Evolutionary conservation across 331 rosid genomes (phyloP), one percentile per base, ranked within the genome.

Genomic region (Ulmus americana): DNA sequence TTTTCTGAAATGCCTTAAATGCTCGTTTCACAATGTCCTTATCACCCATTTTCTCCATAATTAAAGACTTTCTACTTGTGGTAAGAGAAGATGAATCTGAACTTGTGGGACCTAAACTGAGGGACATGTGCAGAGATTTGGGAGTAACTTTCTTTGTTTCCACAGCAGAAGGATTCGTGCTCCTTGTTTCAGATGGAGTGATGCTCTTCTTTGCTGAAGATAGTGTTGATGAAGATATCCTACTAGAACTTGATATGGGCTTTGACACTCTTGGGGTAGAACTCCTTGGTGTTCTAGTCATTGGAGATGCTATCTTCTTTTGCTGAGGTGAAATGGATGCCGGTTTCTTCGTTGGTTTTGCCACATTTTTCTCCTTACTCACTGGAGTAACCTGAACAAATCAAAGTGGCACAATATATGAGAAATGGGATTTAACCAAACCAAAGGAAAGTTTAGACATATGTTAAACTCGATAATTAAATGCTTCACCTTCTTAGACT

Each of bases 1-100:
- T 86, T 76, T 85, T 89, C 63, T 89, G 95, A 82, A 92, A 92
- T 15, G 97, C 75, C 83, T 83, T 92, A 54, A 92, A 92, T 76
- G 88, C 98, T 63, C 98, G 82, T 75, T 78, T 89, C 59, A 92
- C 97, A 59, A 92, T 89, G 73, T 89, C 98, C 80, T 90, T 89
- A 68, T 94, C 97, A 60, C 95, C 95, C 98, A 94, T 94, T 58
- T 69, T 81, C 85, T 94, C 95, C 95, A 92, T 89, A 41, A 92
- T 80, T 52, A 70, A 72, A 63, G 95, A 83, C 69, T 79, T 89
- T 74, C 91, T 77, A 81, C 77, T 43, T 11, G 83, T 64, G 15
- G 69, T 63, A 28, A 42, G 79, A 57, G 95, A 74, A 63, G 80
- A 69, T 59, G 85, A 80, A 65, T 65, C 77, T 16, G 76, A 72